Percentiles rank a stretch among this genome's conserved stretches.
Conservation (phyloP, 495 filamentous ascomycete genomes). For the Ascodesmis nigricans region DNA sequence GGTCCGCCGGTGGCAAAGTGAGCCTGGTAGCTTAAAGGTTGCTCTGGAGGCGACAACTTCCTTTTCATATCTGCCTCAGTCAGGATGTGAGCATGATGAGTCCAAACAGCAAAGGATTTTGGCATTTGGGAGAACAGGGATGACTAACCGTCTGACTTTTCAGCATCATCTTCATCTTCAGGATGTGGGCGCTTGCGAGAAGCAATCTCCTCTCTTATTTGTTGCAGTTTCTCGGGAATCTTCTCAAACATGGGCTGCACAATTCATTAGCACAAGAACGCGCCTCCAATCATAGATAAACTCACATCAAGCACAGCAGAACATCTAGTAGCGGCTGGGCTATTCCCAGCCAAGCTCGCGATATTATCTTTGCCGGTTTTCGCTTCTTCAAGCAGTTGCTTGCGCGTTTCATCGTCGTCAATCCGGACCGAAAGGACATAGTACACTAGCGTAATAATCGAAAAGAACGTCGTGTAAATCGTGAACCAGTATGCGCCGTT, state of each 20-base stretch:
- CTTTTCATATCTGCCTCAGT: too few relatives aligned
- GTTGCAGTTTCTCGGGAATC: conserved; percentile 41
- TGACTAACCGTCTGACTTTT: too few relatives aligned
- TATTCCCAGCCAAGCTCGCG: conserved; percentile 51
- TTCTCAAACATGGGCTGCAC: conserved; percentile 52
- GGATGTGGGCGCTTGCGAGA: conserved; percentile 25
- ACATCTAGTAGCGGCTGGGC: conserved; percentile 71
- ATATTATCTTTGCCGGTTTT: conserved; percentile 65
- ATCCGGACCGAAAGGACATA: conserved; percentile 86
- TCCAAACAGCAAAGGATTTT: too few relatives aligned
- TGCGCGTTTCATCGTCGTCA: conserved; percentile 50
- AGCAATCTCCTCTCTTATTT: conserved; percentile 20
- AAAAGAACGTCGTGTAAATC: conserved; percentile 90
- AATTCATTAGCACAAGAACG: conserved; percentile 15
- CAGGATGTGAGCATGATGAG: too few relatives aligned
- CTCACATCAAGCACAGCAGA: conserved; percentile 50
- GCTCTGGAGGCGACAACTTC: too few relatives aligned
- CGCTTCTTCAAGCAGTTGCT: conserved; percentile 63
- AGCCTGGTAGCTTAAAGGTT: too few relatives aligned
- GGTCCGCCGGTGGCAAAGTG: conserved; percentile 2
- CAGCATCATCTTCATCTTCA: conserved; percentile 16
- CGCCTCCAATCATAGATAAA: conserved; percentile 13
- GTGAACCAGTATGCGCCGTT: conserved; percentile 92
- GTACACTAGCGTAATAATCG: conserved; percentile 72
- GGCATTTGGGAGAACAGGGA: too few relatives aligned